These are phyloP conservation scores for Teunomyces tritomae DNA, from an alignment of 805 yeast species.

Conservation along the genomic window DNA sequence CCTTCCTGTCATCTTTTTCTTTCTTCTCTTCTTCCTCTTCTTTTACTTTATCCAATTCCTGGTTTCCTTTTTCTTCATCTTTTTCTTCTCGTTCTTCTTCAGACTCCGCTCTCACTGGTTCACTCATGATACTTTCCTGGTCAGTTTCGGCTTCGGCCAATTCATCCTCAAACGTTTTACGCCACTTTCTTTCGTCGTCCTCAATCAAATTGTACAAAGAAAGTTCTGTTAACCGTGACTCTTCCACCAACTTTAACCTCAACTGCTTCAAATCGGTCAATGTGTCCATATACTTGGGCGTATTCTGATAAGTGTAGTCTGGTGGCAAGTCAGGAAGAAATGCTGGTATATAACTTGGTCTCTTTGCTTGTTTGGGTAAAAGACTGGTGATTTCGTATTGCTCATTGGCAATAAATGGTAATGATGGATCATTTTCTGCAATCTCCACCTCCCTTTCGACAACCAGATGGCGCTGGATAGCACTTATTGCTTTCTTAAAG, in stretches of 20 bases:
- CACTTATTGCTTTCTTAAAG: neutral
- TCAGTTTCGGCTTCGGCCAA: slow-evolving; percentile 16
- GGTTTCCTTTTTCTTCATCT: neutral
- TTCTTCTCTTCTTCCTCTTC: neutral
- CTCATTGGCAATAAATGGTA: slow-evolving; percentile 51
- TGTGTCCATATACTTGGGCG: slow-evolving; percentile 64
- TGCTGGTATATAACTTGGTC: slow-evolving; percentile 53
- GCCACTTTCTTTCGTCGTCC: slow-evolving; percentile 33
- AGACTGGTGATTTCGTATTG: slow-evolving; percentile 51
- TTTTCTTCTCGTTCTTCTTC: slow-evolving; percentile 3
- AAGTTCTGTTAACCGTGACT: slow-evolving; percentile 75
- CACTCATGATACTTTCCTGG: slow-evolving; percentile 2
- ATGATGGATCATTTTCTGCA: slow-evolving; percentile 6
- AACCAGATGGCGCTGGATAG: neutral
- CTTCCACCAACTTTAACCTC: slow-evolving; percentile 71
- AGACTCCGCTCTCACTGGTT: neutral
- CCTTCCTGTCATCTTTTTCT: slow-evolving; percentile 5
- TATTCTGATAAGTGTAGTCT: slow-evolving; percentile 82
- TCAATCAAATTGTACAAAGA: slow-evolving; percentile 64
- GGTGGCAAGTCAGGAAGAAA: slow-evolving; percentile 93
- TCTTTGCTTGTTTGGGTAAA: slow-evolving; percentile 47
- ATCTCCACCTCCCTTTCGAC: slow-evolving; percentile 12
- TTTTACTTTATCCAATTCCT: neutral
- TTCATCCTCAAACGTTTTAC: slow-evolving; percentile 23
- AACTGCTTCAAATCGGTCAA: slow-evolving; percentile 69